phyloP scores from a whole-genome alignment of 345 rosid species.

The Firmiana major region DNA sequence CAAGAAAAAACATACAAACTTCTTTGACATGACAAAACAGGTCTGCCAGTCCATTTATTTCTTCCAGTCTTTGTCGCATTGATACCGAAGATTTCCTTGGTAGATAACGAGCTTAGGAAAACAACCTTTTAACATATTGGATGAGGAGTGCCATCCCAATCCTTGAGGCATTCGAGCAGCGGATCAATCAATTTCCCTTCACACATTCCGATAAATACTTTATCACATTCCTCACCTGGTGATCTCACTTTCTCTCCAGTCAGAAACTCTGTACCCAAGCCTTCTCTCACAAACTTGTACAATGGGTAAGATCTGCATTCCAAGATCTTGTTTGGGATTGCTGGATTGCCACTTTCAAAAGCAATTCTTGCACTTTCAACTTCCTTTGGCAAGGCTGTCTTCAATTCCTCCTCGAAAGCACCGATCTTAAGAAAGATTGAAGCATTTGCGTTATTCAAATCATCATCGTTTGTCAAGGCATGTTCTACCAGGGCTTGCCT shows the following conservation, averaged over 20 bases:
- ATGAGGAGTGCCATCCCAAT: conserved; percentile 36
- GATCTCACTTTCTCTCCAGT: conserved; percentile 36
- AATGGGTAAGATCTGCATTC: conserved; percentile 44
- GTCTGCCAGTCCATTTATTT: not conserved
- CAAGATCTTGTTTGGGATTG: conserved; percentile 31
- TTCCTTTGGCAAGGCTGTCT: conserved; percentile 30
- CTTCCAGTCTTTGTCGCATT: not conserved
- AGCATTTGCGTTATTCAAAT: conserved; percentile 17
- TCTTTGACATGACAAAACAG: not conserved
- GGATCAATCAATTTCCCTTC: conserved; percentile 38
- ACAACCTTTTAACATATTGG: not conserved
- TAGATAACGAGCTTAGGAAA: no score
- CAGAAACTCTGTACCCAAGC: conserved; percentile 24
- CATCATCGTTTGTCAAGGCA: conserved; percentile 25
- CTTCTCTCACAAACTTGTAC: conserved; percentile 34
- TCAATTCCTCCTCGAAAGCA: conserved; percentile 39
- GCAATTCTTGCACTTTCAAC: conserved; percentile 29
- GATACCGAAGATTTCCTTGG: no score
- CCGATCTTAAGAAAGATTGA: conserved; percentile 31
- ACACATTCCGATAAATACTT: conserved; percentile 35
- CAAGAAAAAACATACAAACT: not conserved
- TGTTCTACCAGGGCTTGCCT: conserved; percentile 41
- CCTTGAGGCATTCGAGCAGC: conserved; percentile 31
- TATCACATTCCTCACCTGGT: conserved; percentile 42
- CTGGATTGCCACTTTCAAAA: conserved; percentile 28